phyloP scores from a whole-genome alignment of 768 basidiomycete genomes.

The Trametes maxima region DNA sequence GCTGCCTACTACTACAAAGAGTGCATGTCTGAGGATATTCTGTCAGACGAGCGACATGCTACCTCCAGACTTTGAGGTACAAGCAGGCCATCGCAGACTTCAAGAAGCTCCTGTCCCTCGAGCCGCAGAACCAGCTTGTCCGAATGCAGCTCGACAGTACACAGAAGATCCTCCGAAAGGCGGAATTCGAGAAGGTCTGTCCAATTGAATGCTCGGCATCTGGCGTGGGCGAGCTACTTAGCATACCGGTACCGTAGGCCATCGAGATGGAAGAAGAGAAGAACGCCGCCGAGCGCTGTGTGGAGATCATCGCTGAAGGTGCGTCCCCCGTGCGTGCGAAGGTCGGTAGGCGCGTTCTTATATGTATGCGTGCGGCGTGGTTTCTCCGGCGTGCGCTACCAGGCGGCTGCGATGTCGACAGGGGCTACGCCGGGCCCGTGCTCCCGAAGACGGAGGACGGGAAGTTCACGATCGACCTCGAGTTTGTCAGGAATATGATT shows the following conservation, averaged over 20 bases:
- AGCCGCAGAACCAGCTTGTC: constrained; percentile 84
- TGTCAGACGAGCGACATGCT: constrained; percentile 80
- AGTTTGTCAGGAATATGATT: constrained; percentile 86
- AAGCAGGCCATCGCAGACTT: constrained; percentile 87
- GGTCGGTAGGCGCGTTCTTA: constrained; percentile 1
- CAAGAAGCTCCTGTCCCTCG: constrained; percentile 78
- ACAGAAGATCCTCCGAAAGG: constrained; percentile 86
- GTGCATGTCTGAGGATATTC: background rate
- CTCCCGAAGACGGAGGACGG: constrained; percentile 61
- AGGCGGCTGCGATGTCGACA: constrained; percentile 84
- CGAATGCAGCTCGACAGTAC: constrained; percentile 82
- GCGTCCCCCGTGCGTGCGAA: constrained; percentile 17
- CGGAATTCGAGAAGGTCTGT: constrained; percentile 88
- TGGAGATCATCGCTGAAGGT: constrained; percentile 82
- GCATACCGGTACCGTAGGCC: constrained; percentile 50
- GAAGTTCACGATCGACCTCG: constrained; percentile 70
- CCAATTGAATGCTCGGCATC: background rate
- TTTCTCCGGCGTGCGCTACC: background rate
- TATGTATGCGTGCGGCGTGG: background rate
- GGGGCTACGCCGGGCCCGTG: constrained; percentile 72
- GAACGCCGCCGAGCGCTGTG: constrained; percentile 70
- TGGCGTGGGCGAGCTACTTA: background rate
- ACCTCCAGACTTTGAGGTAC: constrained; percentile 87
- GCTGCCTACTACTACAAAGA: background rate
- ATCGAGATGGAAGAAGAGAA: constrained; percentile 93